Conservation (phyloP, 2,329 filamentous ascomycete genomes). For the Pseudogymnoascus sp. region DNA sequence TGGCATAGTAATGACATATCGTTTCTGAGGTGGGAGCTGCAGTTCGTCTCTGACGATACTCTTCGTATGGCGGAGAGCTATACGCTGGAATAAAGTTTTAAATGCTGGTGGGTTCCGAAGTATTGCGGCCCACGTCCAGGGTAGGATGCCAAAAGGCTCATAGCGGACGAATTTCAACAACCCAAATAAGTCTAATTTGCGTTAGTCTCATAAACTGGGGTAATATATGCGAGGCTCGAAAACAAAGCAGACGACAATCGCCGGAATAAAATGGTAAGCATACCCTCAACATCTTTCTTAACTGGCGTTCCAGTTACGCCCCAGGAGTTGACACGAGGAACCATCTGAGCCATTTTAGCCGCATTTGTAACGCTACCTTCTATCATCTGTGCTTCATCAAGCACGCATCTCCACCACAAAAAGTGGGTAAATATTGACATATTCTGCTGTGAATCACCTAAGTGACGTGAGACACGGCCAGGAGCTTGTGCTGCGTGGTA, state of each 20-base stretch:
- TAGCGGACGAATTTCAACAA: constrained; percentile 73
- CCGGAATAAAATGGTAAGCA: constrained; percentile 9
- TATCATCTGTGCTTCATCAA: constrained; percentile 83
- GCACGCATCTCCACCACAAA: constrained; percentile 76
- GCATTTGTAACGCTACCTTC: constrained; percentile 81
- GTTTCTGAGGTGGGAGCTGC: constrained; percentile 69
- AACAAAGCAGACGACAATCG: background rate
- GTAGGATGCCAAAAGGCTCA: constrained; percentile 56
- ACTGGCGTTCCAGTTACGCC: constrained; percentile 86
- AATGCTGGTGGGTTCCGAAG: constrained; percentile 53
- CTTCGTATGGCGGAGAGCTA: constrained; percentile 82
- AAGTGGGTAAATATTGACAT: constrained; percentile 73
- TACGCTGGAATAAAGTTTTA: constrained; percentile 55
- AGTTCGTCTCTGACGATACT: constrained; percentile 70
- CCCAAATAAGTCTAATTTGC: constrained; percentile 60
- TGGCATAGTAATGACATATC: constrained; percentile 79
- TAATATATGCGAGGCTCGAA: background rate
- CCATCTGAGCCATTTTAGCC: constrained; percentile 66
- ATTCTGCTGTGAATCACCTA: constrained; percentile 50
- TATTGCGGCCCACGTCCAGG: background rate
- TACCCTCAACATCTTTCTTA: constrained; percentile 55
- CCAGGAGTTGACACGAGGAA: constrained; percentile 84
- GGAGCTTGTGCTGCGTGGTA: constrained; percentile 64
- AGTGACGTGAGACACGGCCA: constrained; percentile 55
- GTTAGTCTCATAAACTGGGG: background rate